Percentiles rank a stretch among this genome's conserved stretches.
These are phyloP conservation scores for Fusarium chlamydosporum DNA, from an alignment of 2,329 filamentous ascomycete genomes.

Conservation along the genomic window DNA sequence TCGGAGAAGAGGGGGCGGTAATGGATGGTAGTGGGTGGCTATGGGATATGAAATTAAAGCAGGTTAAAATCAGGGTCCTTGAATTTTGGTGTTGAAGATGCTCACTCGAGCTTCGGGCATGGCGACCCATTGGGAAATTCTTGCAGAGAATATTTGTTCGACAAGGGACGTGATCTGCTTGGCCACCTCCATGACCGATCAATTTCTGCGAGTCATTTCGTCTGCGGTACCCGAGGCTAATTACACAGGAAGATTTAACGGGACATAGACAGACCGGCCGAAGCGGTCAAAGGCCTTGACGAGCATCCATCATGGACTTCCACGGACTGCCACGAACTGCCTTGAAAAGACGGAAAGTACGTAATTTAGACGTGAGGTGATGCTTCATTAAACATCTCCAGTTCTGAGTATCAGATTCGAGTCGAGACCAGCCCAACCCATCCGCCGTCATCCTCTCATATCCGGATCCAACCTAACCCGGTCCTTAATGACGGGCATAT, in stretches of 20 bases:
- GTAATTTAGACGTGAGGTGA: conserved; percentile 23
- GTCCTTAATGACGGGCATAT: conserved; percentile 35
- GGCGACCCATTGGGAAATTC: conserved; percentile 34
- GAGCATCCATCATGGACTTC: neutral
- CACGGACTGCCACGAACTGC: neutral
- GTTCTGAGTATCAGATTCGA: conserved; percentile 9
- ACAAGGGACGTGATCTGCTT: conserved; percentile 37
- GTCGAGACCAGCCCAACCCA: conserved; percentile 17
- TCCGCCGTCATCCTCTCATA: conserved; percentile 24
- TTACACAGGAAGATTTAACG: conserved; percentile 8
- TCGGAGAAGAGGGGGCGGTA: conserved; percentile 32
- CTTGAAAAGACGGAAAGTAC: neutral
- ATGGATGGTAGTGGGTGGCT: conserved; percentile 34
- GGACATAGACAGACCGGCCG: conserved; percentile 1
- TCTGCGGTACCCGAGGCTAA: conserved; percentile 37
- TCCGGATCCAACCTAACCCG: conserved; percentile 20
- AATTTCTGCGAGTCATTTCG: conserved; percentile 37
- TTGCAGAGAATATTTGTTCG: conserved; percentile 18
- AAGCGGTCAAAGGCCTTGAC: conserved; percentile 15
- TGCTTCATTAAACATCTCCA: conserved; percentile 25
- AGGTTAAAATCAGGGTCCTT: conserved; percentile 39
- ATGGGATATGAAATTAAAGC: conserved; percentile 35
- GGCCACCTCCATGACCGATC: conserved; percentile 33
- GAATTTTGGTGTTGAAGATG: conserved; percentile 17
- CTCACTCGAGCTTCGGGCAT: conserved; percentile 26